Evolutionary conservation across 2,329 filamentous ascomycete genomes (phyloP).

Genomic region (Colletotrichum orchidophilum): DNA sequence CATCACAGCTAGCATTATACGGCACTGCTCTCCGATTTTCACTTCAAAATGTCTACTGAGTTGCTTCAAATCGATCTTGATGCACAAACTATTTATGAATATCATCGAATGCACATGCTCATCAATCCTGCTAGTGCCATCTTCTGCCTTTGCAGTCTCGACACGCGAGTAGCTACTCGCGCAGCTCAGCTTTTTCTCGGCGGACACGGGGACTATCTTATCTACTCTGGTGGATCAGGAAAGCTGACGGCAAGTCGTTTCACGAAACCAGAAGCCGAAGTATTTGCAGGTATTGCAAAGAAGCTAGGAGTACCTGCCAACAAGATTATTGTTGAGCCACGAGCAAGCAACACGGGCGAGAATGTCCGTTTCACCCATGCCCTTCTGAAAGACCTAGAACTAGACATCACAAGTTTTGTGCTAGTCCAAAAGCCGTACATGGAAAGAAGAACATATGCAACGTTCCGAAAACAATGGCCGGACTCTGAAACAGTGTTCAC

Average conservation of each 20-base stretch:
- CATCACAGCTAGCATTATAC: neutral
- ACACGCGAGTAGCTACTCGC: constrained; percentile 52
- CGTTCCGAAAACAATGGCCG: constrained; percentile 58
- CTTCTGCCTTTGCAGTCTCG: constrained; percentile 59
- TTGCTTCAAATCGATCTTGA: constrained; percentile 37
- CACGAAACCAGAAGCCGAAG: constrained; percentile 50
- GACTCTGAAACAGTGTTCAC: constrained; percentile 43
- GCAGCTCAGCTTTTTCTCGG: constrained; percentile 54
- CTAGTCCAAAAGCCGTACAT: constrained; percentile 60
- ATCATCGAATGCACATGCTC: constrained; percentile 52
- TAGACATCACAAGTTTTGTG: constrained; percentile 46
- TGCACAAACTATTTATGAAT: constrained; percentile 52
- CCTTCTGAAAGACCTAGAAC: constrained; percentile 41
- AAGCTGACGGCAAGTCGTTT: constrained; percentile 51
- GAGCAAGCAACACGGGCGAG: constrained; percentile 56
- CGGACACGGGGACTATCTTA: constrained; percentile 48
- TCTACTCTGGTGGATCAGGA: constrained; percentile 55
- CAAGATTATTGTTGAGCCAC: constrained; percentile 50
- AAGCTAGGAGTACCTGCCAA: constrained; percentile 50
- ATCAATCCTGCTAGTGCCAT: constrained; percentile 50
- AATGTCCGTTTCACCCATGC: constrained; percentile 55
- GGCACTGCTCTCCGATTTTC: neutral
- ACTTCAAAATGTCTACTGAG: neutral
- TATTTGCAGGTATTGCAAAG: constrained; percentile 52
- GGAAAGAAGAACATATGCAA: constrained; percentile 57